Conservation (phyloP, 345 rosid genomes). For the Eucalyptus sp. region DNA sequence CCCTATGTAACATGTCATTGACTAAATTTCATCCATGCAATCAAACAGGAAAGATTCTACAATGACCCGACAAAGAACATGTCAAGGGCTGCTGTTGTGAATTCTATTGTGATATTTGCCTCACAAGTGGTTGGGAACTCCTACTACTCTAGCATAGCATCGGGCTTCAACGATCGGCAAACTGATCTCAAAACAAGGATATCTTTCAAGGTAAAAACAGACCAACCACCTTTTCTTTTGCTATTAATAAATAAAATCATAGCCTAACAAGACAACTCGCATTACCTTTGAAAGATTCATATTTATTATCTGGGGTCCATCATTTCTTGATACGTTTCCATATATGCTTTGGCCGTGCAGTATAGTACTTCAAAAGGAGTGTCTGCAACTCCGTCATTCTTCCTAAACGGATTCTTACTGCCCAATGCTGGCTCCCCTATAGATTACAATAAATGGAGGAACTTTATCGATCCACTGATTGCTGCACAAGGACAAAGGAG, state of each 20-base stretch:
- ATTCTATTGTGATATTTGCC: slow-evolving; percentile 38
- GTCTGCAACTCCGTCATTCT: slow-evolving; percentile 32
- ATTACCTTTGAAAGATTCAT: not conserved
- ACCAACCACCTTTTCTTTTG: not conserved
- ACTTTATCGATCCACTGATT: slow-evolving; percentile 23
- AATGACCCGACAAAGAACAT: slow-evolving; percentile 45
- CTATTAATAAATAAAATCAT: not conserved
- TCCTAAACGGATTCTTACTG: slow-evolving; percentile 28
- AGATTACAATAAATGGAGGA: slow-evolving; percentile 27
- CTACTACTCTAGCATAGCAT: slow-evolving; percentile 23
- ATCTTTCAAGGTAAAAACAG: slow-evolving; percentile 64
- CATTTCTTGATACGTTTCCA: not conserved
- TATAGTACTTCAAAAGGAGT: slow-evolving; percentile 41
- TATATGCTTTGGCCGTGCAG: slow-evolving; percentile 13
- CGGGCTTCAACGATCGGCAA: slow-evolving; percentile 43
- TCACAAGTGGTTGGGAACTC: slow-evolving; percentile 47
- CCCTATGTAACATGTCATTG: not conserved
- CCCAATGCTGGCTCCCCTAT: slow-evolving; percentile 21
- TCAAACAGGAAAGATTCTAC: slow-evolving; percentile 55
- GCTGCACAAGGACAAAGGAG: not conserved
- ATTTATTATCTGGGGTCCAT: not conserved
- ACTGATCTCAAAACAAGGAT: slow-evolving; percentile 68
- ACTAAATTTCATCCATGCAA: not conserved
- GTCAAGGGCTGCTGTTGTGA: slow-evolving; percentile 45
- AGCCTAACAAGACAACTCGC: not conserved